phyloP scores from a whole-genome alignment of 2,329 filamentous ascomycete species.

The Tolypocladium capitatum region DNA sequence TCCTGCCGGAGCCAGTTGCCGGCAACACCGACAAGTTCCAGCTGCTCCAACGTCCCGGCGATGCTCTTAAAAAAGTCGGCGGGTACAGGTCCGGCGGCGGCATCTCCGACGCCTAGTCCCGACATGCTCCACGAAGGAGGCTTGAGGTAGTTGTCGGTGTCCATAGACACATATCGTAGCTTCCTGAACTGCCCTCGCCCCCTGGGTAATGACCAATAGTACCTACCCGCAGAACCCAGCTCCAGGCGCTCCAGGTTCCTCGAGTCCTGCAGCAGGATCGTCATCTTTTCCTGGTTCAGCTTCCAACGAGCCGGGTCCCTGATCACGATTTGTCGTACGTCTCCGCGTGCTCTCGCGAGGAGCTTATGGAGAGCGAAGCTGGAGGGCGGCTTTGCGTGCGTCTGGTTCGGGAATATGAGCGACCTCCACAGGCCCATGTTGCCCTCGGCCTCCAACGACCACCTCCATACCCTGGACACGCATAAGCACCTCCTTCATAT shows the following conservation, averaged over 20 bases:
- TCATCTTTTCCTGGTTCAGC: slow-evolving; percentile 17
- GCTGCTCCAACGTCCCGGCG: slow-evolving; percentile 7
- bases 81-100: no score
- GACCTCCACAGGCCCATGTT: slow-evolving; percentile 18
- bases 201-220: slow-evolving; percentile 1
- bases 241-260: slow-evolving; percentile 14
- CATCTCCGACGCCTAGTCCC: not conserved
- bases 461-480: slow-evolving; percentile 20
- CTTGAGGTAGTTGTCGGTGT: slow-evolving; percentile 2
- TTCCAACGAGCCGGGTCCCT: slow-evolving; percentile 12
- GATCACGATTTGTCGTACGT: slow-evolving; percentile 15
- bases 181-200: slow-evolving; percentile 3
- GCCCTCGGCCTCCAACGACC: slow-evolving; percentile 14
- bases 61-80: slow-evolving; percentile 6
- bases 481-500: slow-evolving; percentile 14
- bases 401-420: slow-evolving; percentile 12
- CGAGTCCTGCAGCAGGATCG: slow-evolving; percentile 12
- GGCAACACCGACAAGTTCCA: slow-evolving; percentile 11
- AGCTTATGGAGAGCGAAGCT: slow-evolving; percentile 14
- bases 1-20: slow-evolving; percentile 6
- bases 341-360: slow-evolving; percentile 17
- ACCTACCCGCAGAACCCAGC: slow-evolving; percentile 6
- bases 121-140: slow-evolving; percentile 2
- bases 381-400: not conserved
- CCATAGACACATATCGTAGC: slow-evolving; percentile 5